Evolutionary conservation across 1,284 basidiomycete species (phyloP).

Genomic region (Inonotus obliquus): DNA sequence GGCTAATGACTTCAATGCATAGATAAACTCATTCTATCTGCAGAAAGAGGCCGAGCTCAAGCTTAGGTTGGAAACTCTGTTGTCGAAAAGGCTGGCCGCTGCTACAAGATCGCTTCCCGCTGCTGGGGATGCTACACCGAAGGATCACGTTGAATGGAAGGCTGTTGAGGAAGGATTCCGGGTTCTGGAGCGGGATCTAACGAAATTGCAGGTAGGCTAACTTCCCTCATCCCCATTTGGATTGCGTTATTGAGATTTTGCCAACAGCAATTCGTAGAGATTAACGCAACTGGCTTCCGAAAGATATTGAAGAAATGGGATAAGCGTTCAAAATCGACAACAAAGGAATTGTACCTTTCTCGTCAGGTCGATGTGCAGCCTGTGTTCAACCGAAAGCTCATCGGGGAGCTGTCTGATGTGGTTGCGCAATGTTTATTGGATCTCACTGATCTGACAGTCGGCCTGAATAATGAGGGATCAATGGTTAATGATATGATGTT

Average conservation of each 20-base stretch:
- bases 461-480: slow-evolving; percentile 64
- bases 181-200: slow-evolving; percentile 92
- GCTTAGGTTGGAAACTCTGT: slow-evolving; percentile 84
- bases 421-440: slow-evolving; percentile 93
- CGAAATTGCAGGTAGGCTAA: slow-evolving; percentile 80
- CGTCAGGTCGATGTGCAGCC: slow-evolving; percentile 98
- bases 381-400: slow-evolving; percentile 96
- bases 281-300: slow-evolving; percentile 95
- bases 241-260: slow-evolving; percentile 18
- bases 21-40: slow-evolving; percentile 99
- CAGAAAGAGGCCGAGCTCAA: slow-evolving; percentile 97
- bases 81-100: slow-evolving; percentile 89
- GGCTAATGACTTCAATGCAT: slow-evolving; percentile 6
- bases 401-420: slow-evolving; percentile 92
- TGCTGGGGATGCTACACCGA: slow-evolving; percentile 48
- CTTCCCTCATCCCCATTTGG: not conserved
- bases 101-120: slow-evolving; percentile 68
- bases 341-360: slow-evolving; percentile 94
- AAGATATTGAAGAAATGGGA: slow-evolving; percentile 99
- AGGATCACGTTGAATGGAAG: slow-evolving; percentile 83
- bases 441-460: slow-evolving; percentile 80
- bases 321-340: slow-evolving; percentile 91
- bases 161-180: slow-evolving; percentile 96
- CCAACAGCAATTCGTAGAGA: slow-evolving; percentile 90
- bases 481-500: slow-evolving; percentile 49